These are phyloP conservation scores for Escallonia rubra DNA, from an alignment of 129 eudicot species.

Conservation along the genomic window DNA sequence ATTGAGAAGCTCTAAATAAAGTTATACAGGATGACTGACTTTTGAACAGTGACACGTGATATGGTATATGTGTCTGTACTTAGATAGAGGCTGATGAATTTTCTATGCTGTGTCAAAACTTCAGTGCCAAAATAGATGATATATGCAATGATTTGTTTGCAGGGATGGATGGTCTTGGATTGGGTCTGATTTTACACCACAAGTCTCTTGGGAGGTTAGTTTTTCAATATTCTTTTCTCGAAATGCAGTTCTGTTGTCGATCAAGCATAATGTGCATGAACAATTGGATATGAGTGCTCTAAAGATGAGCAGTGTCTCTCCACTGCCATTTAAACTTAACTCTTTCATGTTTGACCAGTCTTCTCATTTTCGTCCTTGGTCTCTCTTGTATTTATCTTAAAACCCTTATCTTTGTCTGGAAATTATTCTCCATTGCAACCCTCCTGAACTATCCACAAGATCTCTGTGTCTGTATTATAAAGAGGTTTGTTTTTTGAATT, in stretches of 20 bases:
- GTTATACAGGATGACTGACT: no score
- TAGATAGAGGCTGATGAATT: neutral
- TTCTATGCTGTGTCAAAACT: conserved; percentile 4
- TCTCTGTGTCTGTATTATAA: neutral
- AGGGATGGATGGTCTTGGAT: conserved; percentile 97
- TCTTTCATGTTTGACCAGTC: no score
- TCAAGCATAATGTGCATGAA: no score
- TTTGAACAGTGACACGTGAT: neutral
- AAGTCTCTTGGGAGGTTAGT: conserved; percentile 88
- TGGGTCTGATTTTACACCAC: conserved; percentile 88
- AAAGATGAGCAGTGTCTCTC: no score
- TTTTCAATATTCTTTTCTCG: neutral
- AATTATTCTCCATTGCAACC: neutral
- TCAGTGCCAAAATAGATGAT: conserved; percentile 3
- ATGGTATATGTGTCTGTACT: no score
- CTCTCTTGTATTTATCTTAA: neutral
- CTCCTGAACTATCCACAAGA: neutral
- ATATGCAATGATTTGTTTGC: conserved; percentile 13
- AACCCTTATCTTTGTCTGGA: neutral
- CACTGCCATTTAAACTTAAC: no score
- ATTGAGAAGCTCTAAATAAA: no score
- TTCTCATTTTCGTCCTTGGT: neutral
- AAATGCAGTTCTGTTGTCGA: no score
- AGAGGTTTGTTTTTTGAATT: no score
- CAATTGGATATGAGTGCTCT: no score